Base-by-base conservation (phyloP, 2,329 filamentous ascomycete species). In the Cladosporium oxysporum region DNA sequence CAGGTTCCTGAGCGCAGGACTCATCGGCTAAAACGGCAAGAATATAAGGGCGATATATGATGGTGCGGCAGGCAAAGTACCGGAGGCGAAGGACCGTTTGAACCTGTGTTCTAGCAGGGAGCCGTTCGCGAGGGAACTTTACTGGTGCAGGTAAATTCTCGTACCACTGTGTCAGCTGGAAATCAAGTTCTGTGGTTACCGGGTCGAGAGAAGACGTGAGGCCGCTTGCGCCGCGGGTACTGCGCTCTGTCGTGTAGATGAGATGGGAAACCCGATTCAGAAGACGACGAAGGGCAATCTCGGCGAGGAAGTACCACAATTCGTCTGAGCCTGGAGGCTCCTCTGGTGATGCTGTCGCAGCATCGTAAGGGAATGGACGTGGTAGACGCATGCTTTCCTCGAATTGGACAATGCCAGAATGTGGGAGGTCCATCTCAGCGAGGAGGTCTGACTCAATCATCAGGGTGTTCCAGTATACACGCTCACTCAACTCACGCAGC, bases 11-110 rank as follows among this genome's bases (percentile, higher is more conserved):
- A 16, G 89, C 86, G 26, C 90, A 85, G 70, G 88, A 88, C 72
- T 93, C 90, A 67, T 93, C 91, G 73, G 93, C 89, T 26, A 95
- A 79, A 1, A 93, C 91, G 12, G 90, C 90, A 66, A 93, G 82
- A 68, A 94, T 91, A 76, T 94, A 94, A 0, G 91, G 91, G 31
- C 91, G 85, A 79, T 92, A 94, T 70, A 95, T 94, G 72, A 94
- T 93, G 29, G 91, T 94, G 65, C 91, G 88, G 77, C 91, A 95
- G 50, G 91, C 91, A 76, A 92, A 93, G 79, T 94, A 95, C 33
- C 91, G 86, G 67, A 94, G 81, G 55, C 91, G 85, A 58, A 95
- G 81, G 8, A 94, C 91, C 0, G 90, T 92, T 77, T 94, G 91
- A 6, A 93, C 87, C 4, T 90, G 88, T 72, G 92, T 90, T 65